Evolutionary conservation across 352 stramenopile genomes (phyloP), one percentile per base, ranked within the genome.

Genomic region (Globisporangium cederbergense): DNA sequence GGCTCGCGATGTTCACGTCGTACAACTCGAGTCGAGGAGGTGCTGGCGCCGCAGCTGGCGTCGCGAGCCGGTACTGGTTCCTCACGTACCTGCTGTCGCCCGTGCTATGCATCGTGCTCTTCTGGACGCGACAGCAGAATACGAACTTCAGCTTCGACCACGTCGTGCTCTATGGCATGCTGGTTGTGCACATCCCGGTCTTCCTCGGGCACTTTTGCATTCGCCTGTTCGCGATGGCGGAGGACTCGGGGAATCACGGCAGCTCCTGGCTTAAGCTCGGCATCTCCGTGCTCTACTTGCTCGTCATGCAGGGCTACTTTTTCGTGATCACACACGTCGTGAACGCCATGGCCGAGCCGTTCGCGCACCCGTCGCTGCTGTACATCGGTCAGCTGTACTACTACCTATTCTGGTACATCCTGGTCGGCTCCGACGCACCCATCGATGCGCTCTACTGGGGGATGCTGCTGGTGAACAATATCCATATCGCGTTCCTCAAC

Each of bases 361-460:
- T 90, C 61, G 68, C 83, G 5, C 83, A 95, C 50, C 87, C 87
- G 34, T 92, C 85, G 62, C 64, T 95, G 54, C 63, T 95, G n/a
- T 95, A 94, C 70, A 70, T 91, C 4, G 83, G 81, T 2, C 87
- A 95, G 66, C 71, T 95, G 5, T 95, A 95, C 58, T 95, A 93
- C 65, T 95, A 95, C 61, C 69, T 91, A 10, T 95, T 93, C 65
- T 95, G 87, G 87, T 95, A 95, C 71, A 86, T 93, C 55, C 67
- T 95, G 18, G 87, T 95, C 6, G 82, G 85, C 14, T 88, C 79
- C 0, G 87, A 95, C 60, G 82, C 81, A 18, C 87, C 87, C 2
- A 93, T 95, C 40, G 87, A 95, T 49, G 66, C 68, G 51, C 67
- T 94, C 1, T 95, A 95, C 57, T 93, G 85, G 82, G 81, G 76